Evolutionary conservation across 768 basidiomycete genomes (phyloP).

Genomic region (Clitopilus hobsonii): DNA sequence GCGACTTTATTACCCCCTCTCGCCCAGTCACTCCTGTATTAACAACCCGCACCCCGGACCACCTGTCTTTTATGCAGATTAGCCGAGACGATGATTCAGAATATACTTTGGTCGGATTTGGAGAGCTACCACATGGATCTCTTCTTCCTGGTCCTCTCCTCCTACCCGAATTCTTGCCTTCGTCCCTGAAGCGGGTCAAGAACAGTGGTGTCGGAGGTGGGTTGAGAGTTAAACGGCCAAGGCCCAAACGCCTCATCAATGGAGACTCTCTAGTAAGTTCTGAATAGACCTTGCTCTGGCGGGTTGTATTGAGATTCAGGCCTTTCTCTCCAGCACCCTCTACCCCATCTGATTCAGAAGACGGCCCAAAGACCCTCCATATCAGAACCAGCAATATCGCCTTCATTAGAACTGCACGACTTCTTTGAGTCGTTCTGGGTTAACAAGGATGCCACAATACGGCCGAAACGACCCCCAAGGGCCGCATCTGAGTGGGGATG

Average conservation of each 20-base stretch:
- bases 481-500: background rate
- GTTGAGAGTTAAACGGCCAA: background rate
- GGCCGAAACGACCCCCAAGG: constrained; percentile 3
- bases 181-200: background rate
- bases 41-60: background rate
- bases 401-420: constrained; percentile 15
- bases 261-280: background rate
- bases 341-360: constrained; percentile 18
- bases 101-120: background rate
- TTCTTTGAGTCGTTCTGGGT: constrained; percentile 8
- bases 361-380: constrained; percentile 16
- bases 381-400: constrained; percentile 10
- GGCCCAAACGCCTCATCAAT: background rate
- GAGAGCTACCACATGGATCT: background rate
- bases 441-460: constrained; percentile 10
- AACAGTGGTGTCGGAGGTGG: background rate
- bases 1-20: background rate
- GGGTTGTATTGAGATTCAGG: background rate
- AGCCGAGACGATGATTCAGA: background rate
- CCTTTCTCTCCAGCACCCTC: constrained; percentile 7
- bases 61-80: background rate
- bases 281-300: background rate
- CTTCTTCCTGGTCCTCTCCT: background rate
- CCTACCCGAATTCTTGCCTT: background rate
- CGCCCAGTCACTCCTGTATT: background rate